phyloP scores from a whole-genome alignment of 2,329 filamentous ascomycete genomes.

The Arachnopeziza araneosa region DNA sequence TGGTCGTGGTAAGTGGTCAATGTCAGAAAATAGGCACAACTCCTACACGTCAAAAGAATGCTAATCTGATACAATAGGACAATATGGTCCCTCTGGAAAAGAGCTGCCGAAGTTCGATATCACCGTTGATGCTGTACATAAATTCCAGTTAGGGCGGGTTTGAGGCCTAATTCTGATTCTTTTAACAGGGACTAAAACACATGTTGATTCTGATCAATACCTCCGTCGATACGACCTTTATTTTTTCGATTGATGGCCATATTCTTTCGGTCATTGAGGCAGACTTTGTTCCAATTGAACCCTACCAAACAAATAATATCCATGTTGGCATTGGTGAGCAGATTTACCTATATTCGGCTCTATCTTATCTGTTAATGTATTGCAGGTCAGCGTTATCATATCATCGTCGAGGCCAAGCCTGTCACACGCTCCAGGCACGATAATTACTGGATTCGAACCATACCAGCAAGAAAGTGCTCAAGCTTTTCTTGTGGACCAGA shows the following conservation, averaged over 20 bases:
- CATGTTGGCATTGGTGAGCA: slow-evolving; percentile 48
- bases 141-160: background rate
- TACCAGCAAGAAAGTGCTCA: slow-evolving; percentile 7
- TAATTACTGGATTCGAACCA: slow-evolving; percentile 42
- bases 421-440: slow-evolving; percentile 10
- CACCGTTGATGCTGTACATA: background rate
- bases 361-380: background rate
- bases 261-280: slow-evolving; percentile 57
- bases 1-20: background rate
- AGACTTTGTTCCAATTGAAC: slow-evolving; percentile 52
- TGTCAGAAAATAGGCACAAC: background rate
- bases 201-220: slow-evolving; percentile 36
- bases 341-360: background rate
- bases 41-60: background rate
- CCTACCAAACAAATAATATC: slow-evolving; percentile 54
- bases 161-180: background rate
- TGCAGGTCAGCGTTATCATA: slow-evolving; percentile 35
- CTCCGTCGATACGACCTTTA: slow-evolving; percentile 36
- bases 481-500: slow-evolving; percentile 11
- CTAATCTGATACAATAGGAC: background rate
- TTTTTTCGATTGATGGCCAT: slow-evolving; percentile 47
- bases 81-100: background rate
- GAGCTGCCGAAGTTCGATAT: background rate
- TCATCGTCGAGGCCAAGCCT: slow-evolving; percentile 39
- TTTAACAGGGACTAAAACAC: background rate